These are phyloP conservation scores for Caulochytrium protostelioides DNA, from an alignment of 371 early-diverging fungal genomes.

Conservation along the genomic window DNA sequence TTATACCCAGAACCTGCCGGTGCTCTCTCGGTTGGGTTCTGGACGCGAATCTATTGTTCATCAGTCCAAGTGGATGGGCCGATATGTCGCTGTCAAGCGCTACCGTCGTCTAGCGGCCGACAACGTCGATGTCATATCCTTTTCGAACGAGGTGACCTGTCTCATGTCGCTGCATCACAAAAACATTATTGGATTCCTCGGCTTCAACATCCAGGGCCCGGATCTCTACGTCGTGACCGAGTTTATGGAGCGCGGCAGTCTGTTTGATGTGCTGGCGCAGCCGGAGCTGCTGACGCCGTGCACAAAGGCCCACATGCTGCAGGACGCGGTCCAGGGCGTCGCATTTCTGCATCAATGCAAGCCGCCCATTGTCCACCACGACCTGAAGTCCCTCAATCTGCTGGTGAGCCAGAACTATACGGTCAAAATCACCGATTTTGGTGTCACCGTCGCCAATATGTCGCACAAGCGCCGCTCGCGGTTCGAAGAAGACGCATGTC, in stretches of 20 bases:
- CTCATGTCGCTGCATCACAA: constrained; percentile 3
- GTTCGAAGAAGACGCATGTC: too few species aligned
- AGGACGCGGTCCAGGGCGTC: constrained; percentile 2
- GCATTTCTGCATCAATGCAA: constrained; percentile 2
- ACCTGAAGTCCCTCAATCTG: constrained; percentile 3
- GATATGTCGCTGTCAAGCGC: constrained; percentile 2
- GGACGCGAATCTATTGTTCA: constrained; percentile 5
- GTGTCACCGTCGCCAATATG: too few species aligned
- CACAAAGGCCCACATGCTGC: neutral
- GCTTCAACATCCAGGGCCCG: constrained; percentile 1
- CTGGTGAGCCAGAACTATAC: constrained; percentile 3
- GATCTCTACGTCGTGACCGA: constrained; percentile 1
- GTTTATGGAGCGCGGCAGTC: constrained; percentile 1
- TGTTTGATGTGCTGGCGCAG: constrained; percentile 1
- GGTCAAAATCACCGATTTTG: constrained; percentile 4
- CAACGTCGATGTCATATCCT: constrained; percentile 1
- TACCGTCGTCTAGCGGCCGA: constrained; percentile 1
- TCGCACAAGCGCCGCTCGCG: too few species aligned
- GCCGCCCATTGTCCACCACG: constrained; percentile 2
- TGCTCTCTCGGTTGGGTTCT: neutral
- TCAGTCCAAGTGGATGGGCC: constrained; percentile 1
- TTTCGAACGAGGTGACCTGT: constrained; percentile 2
- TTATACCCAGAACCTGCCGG: neutral
- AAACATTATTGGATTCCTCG: constrained; percentile 1
- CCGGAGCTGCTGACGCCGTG: neutral